phyloP scores from a whole-genome alignment of 2,329 filamentous ascomycete species.

The Paracorniculantispora psalliotae region DNA sequence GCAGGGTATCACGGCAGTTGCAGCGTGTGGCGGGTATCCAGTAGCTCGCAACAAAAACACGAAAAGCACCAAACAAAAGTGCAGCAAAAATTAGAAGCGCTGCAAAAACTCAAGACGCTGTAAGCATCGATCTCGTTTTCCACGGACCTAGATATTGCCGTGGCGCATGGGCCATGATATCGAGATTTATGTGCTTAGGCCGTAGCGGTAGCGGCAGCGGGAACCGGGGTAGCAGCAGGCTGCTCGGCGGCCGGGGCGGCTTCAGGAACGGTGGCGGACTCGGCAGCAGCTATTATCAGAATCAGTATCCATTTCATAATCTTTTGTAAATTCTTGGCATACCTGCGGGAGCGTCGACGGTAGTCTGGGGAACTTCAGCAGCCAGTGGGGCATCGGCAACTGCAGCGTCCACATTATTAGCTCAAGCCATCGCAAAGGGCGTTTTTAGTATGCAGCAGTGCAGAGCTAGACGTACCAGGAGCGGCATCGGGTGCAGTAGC shows the following conservation, averaged over 20 bases:
- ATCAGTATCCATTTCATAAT: background rate
- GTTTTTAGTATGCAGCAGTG: background rate
- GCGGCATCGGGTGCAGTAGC: slow-evolving; percentile 20
- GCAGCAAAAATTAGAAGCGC: slow-evolving; percentile 2
- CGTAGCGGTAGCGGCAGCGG: slow-evolving; percentile 18
- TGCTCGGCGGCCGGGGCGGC: slow-evolving; percentile 10
- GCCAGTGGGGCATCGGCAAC: slow-evolving; percentile 20
- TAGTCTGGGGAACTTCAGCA: slow-evolving; percentile 20
- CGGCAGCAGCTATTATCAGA: background rate
- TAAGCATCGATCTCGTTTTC: background rate
- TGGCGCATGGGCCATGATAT: background rate
- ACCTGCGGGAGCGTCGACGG: slow-evolving; percentile 15
- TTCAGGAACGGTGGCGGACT: slow-evolving; percentile 1
- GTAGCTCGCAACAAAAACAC: slow-evolving; percentile 8
- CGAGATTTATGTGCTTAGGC: slow-evolving; percentile 8
- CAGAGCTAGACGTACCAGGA: slow-evolving; percentile 12
- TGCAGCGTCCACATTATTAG: slow-evolving; percentile 10
- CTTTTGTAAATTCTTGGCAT: background rate
- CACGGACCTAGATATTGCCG: background rate
- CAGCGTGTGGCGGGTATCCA: slow-evolving; percentile 15
- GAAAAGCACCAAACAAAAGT: background rate
- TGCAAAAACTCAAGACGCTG: slow-evolving; percentile 11
- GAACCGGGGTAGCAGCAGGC: slow-evolving; percentile 19
- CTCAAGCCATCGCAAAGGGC: slow-evolving; percentile 1
- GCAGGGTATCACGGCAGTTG: slow-evolving; percentile 1